A percentile compares a stretch with the other conserved stretches of the same genome.
Conservation (phyloP, 345 rosid genomes). For the Linum lewisii region DNA sequence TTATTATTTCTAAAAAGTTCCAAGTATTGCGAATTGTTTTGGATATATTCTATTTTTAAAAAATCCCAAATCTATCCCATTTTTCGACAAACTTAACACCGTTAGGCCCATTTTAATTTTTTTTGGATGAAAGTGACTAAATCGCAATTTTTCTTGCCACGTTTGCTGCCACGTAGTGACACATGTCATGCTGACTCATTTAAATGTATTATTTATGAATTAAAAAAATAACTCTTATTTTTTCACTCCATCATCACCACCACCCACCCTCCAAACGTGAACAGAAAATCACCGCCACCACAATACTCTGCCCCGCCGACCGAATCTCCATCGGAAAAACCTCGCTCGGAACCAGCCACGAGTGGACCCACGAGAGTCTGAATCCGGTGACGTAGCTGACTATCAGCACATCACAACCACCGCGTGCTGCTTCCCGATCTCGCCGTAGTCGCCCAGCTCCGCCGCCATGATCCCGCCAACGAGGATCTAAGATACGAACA, state of each 20-base stretch:
- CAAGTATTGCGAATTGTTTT: too few relatives aligned
- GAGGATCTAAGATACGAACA: slow-evolving; percentile 44
- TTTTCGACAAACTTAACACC: too few relatives aligned
- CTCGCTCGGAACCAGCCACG: slow-evolving; percentile 48
- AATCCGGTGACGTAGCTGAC: slow-evolving; percentile 32
- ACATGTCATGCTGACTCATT: too few relatives aligned
- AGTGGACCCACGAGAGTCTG: slow-evolving; percentile 45
- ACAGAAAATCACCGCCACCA: slow-evolving; percentile 34
- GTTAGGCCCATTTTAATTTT: too few relatives aligned
- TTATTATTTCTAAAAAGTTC: too few relatives aligned
- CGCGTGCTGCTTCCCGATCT: slow-evolving; percentile 27
- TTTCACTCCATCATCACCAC: slow-evolving; percentile 33
- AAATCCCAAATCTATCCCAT: too few relatives aligned
- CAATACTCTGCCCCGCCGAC: slow-evolving; percentile 37
- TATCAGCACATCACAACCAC: slow-evolving; percentile 23
- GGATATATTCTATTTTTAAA: too few relatives aligned
- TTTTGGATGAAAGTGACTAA: too few relatives aligned
- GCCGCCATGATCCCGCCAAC: slow-evolving; percentile 39
- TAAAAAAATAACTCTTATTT: too few relatives aligned
- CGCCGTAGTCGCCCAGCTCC: slow-evolving; percentile 43
- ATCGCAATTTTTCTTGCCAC: too few relatives aligned
- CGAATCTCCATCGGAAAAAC: slow-evolving; percentile 35
- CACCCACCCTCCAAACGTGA: slow-evolving; percentile 41
- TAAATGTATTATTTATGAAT: too few relatives aligned
- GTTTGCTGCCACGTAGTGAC: too few relatives aligned